Evolutionary conservation across 2,329 filamentous ascomycete species (phyloP), one percentile per base, ranked within the genome.

Genomic region (Penicillium griseofulvum): DNA sequence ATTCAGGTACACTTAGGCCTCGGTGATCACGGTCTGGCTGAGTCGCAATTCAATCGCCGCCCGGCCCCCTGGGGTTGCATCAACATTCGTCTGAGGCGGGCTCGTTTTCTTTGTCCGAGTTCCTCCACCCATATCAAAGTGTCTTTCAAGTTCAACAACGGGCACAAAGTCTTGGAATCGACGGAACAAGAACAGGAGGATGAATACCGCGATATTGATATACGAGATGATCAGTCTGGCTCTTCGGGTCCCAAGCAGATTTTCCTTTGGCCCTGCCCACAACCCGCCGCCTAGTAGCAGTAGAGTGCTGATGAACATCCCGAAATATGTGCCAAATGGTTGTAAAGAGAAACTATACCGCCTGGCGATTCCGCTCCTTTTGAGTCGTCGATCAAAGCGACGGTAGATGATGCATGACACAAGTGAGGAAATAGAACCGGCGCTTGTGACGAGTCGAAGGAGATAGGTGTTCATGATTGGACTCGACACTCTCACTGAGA

Each of bases 261-360:
- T 55, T 22, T 44, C 53, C 0, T 83, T 81, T 67, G 86, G 85
- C 66, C 90, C 91, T 31, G 87, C 81, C 36, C 85, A 81, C 71
- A 91, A 89, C 1, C 87, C 88, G 64, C 90, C 90, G 61, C 88
- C 85, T 2, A 91, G 70, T 8, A 83, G 84, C 17, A 92, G 76
- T 48, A 90, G 79, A 38, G 84, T 66, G 42, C 63, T 71, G 36
- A 61, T 36, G 33, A 82, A 66, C 2, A 90, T 80, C 6, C 81
- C 79, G 51, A 82, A 73, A 65, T 81, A 91, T 0, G 87, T 81
- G 6, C 83, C 84, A 65, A 87, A 90, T 0, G 88, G 84, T 61
- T 86, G 83, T 4, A 84, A 63, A 28, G 68, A 66, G 29, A 77
- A 81, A n/a, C 71, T 73, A 63, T 82, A 83, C 0, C 81, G 79